phyloP scores from a whole-genome alignment of 129 eudicot genomes.

The Lactuca saligna region DNA sequence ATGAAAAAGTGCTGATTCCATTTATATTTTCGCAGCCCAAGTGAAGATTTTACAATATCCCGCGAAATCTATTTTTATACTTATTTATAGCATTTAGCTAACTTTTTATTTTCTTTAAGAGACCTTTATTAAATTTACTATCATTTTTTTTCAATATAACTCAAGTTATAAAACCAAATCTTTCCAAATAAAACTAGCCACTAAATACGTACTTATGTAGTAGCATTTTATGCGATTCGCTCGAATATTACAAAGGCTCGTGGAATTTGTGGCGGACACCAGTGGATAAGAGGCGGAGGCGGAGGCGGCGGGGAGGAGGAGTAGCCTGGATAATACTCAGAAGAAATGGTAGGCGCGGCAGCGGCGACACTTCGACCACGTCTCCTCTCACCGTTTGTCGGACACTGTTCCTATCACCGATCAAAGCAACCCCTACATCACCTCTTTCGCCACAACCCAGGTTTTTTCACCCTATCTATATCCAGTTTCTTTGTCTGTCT shows the following conservation, averaged over 20 bases:
- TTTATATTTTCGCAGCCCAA: too few species aligned
- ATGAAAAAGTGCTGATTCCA: too few species aligned
- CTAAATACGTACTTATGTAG: too few species aligned
- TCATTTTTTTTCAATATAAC: too few species aligned
- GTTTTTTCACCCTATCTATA: slow-evolving; percentile 24
- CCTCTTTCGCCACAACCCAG: slow-evolving; percentile 53
- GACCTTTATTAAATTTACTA: too few species aligned
- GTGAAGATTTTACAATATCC: too few species aligned
- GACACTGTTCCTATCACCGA: slow-evolving; percentile 30
- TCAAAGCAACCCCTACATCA: slow-evolving; percentile 40
- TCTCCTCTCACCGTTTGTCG: slow-evolving; percentile 53
- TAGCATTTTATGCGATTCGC: not conserved
- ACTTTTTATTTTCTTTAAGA: too few species aligned
- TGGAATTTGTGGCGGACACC: slow-evolving; percentile 1
- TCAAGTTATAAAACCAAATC: too few species aligned
- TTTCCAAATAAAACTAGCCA: too few species aligned
- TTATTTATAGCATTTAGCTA: too few species aligned
- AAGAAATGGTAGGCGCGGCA: slow-evolving; percentile 40
- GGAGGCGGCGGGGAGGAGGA: slow-evolving; percentile 1
- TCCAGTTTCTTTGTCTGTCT: slow-evolving; percentile 1
- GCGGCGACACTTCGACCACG: slow-evolving; percentile 51
- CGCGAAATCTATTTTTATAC: too few species aligned
- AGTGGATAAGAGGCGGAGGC: slow-evolving; percentile 19
- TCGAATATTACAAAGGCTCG: not conserved
- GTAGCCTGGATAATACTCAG: not conserved